A percentile compares a stretch with the other conserved stretches of the same genome.
phyloP scores from a whole-genome alignment of 805 yeast species.

The Henningerozyma blattae region DNA sequence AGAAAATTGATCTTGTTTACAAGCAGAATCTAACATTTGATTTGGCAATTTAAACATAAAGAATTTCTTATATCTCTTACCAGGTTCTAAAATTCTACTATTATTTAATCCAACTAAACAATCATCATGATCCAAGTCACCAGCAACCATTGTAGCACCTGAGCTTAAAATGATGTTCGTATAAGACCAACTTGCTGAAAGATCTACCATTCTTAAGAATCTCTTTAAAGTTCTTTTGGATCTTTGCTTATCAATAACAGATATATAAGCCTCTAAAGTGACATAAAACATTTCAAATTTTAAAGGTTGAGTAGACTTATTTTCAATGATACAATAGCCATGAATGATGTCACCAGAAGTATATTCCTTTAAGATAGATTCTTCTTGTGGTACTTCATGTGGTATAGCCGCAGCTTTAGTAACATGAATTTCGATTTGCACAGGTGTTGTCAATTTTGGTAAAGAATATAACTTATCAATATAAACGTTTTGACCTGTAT shows the following conservation, averaged over 20 bases:
- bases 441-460: conserved; percentile 10
- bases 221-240: conserved; percentile 18
- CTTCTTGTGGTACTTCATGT: conserved; percentile 15
- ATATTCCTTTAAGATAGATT: conserved; percentile 31
- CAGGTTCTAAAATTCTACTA: conserved; percentile 34
- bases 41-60: conserved; percentile 46
- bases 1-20: conserved; percentile 30
- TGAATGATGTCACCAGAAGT: conserved; percentile 43
- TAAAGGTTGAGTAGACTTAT: conserved; percentile 29
- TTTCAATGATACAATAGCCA: conserved; percentile 37
- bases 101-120: conserved; percentile 30
- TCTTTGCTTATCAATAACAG: conserved; percentile 11
- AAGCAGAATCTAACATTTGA: conserved; percentile 38
- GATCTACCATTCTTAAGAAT: conserved; percentile 38
- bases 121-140: conserved; percentile 17
- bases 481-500: conserved; percentile 6
- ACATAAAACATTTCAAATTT: conserved; percentile 49
- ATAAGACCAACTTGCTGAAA: conserved; percentile 39
- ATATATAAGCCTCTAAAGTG: conserved; percentile 39
- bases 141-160: conserved; percentile 23
- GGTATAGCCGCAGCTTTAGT: conserved; percentile 14
- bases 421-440: conserved; percentile 13
- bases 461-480: conserved; percentile 16
- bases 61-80: conserved; percentile 38
- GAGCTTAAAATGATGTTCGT: conserved; percentile 35